Evolutionary conservation across 805 yeast genomes (phyloP), one percentile per base, ranked within the genome.

Genomic region (Ogataea nonfermentans): DNA sequence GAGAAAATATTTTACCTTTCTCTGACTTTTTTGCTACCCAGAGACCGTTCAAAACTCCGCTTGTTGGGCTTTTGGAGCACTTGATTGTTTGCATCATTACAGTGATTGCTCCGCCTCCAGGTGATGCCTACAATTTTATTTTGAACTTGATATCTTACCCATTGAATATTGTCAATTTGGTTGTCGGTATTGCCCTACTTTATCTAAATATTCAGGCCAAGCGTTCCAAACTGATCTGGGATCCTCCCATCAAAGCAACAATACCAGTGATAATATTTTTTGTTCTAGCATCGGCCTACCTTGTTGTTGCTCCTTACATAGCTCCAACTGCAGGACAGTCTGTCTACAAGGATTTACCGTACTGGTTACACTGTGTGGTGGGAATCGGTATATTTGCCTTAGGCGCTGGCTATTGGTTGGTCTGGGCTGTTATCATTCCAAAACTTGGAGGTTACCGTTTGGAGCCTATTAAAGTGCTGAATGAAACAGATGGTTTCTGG

Each of bases 61-160:
- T 76, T 48, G 76, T 78, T 32, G 95, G 91, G 36, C 66, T 85
- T 36, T 67, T 79, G 51, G 84, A 83, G 61, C 95, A 85, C 62
- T 84, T 85, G 78, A 63, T 81, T 32, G 80, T 85, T 17, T 84
- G 90, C 68, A 64, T 83, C 29, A 68, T 85, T 37, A 80, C 89
- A 26, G 78, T 85, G 40, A 53, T 84, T 31, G 91, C 91, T 6
- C 85, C 86, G 29, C 90, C 91, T 13, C 84, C 90, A 19, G 93
- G 91, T 46, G 95, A 85, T 61, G 93, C 93, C 37, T 85, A 84
- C 66, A 81, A 84, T 62, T 83, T 86, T 60, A 78, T 85, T 48
- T 55, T 84, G 64, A 85, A 85, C 64, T 70, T 85, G 67, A 81
- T 83, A 53, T 81, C 91, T 3, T 85, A 86, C 60, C 93, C 95